Conservation (phyloP, 2,329 filamentous ascomycete species). For the Epichloe sibirici region DNA sequence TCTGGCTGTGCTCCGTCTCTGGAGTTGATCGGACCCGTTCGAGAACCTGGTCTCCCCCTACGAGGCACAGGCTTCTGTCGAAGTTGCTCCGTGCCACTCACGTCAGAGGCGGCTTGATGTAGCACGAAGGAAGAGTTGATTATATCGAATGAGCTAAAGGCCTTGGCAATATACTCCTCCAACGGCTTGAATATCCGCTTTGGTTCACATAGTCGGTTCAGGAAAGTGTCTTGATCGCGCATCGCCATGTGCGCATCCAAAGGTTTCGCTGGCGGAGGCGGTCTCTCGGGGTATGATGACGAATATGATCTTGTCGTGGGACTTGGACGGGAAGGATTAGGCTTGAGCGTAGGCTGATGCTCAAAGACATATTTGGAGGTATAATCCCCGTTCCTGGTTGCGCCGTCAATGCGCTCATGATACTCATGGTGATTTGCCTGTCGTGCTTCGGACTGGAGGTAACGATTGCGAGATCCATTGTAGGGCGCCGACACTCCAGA, state of each 20-base stretch:
- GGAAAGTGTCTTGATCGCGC: constrained; percentile 6
- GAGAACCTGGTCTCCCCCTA: constrained; percentile 4
- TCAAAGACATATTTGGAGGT: constrained; percentile 21
- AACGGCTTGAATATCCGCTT: constrained; percentile 60
- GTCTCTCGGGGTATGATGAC: constrained; percentile 31
- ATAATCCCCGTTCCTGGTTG: background rate
- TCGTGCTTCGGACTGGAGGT: background rate
- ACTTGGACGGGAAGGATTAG: constrained; percentile 17
- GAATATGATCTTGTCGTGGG: constrained; percentile 27
- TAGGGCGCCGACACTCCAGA: background rate
- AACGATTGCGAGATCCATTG: background rate
- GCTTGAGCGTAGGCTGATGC: constrained; percentile 25
- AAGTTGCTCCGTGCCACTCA: constrained; percentile 13
- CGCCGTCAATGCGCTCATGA: background rate
- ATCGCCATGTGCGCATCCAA: constrained; percentile 8
- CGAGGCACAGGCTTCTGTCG: constrained; percentile 15
- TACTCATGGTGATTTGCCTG: background rate
- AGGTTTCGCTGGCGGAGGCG: constrained; percentile 12
- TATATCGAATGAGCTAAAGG: constrained; percentile 56
- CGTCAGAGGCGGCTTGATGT: constrained; percentile 22
- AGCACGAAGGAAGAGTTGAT: constrained; percentile 68
- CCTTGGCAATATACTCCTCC: constrained; percentile 63
- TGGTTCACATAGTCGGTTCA: constrained; percentile 21
- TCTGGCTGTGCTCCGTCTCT: constrained; percentile 11
- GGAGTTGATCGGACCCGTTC: background rate